A percentile compares a stretch with the other conserved stretches of the same genome.
These are phyloP conservation scores for Lasiodiplodia theobromae DNA, from an alignment of 2,329 filamentous ascomycete genomes.

Conservation along the genomic window DNA sequence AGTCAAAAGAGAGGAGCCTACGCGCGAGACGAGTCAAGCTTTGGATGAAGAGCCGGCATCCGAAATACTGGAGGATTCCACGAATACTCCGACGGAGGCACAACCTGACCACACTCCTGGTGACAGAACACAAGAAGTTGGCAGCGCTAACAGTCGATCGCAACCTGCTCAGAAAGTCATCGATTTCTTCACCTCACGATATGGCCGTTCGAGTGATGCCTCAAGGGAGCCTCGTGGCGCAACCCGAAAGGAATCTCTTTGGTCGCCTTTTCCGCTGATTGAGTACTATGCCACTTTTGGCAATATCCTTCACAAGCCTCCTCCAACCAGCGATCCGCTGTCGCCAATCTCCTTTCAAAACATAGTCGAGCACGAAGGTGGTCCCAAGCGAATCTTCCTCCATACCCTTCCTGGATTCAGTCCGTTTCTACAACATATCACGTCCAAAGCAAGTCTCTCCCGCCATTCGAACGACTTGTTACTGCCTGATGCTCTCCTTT, in stretches of 20 bases:
- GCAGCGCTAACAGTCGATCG: not conserved
- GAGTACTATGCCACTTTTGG: conserved; percentile 18
- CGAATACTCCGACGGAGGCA: not conserved
- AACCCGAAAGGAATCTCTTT: not conserved
- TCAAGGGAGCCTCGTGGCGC: not conserved
- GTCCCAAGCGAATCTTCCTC: conserved; percentile 2
- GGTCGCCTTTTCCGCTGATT: not conserved
- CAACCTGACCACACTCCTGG: not conserved
- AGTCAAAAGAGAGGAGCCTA: not conserved
- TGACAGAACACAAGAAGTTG: not conserved
- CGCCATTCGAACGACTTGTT: not conserved
- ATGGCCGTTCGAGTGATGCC: too few relatives aligned
- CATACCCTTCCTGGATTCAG: conserved; percentile 16
- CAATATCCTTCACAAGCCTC: conserved; percentile 16
- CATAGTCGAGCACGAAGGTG: not conserved
- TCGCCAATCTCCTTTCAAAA: not conserved
- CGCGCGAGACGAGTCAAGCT: not conserved
- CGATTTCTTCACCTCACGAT: not conserved
- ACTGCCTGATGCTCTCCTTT: conserved; percentile 9
- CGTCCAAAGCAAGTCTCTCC: not conserved
- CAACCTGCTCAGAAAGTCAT: not conserved
- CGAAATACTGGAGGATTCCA: not conserved
- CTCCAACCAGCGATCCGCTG: not conserved
- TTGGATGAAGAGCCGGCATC: not conserved
- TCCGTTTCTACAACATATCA: conserved; percentile 10